Percentiles rank a stretch among this genome's conserved stretches.
Conservation (phyloP, 805 yeast species). For the Starmerella riodocensis region DNA sequence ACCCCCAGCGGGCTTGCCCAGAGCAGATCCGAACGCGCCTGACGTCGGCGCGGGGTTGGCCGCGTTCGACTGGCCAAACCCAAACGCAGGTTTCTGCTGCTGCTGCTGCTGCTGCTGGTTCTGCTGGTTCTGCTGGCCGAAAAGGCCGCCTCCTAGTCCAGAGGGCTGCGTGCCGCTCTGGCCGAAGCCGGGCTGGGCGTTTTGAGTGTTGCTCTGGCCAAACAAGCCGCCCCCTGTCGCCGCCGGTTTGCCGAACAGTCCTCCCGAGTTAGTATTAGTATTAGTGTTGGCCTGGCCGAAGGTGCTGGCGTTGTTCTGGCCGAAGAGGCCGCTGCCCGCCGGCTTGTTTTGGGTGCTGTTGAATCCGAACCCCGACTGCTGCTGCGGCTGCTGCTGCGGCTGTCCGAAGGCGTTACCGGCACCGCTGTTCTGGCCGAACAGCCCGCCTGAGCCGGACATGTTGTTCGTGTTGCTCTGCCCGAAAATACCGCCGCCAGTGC, state of each 20-base stretch:
- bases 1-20: slow-evolving; percentile 14
- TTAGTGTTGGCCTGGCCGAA: slow-evolving; percentile 4
- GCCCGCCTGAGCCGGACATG: slow-evolving; percentile 20
- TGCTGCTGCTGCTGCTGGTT: slow-evolving; percentile 3
- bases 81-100: slow-evolving; percentile 5
- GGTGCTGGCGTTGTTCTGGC: slow-evolving; percentile 12
- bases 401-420: slow-evolving; percentile 2
- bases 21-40: slow-evolving; percentile 24
- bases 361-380: slow-evolving; percentile 6
- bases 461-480: slow-evolving; percentile 6
- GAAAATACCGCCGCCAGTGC: slow-evolving; percentile 28
- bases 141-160: neutral
- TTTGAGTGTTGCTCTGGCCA: slow-evolving; percentile 22
- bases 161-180: slow-evolving; percentile 7
- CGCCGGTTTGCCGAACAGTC: slow-evolving; percentile 25
- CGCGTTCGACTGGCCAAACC: slow-evolving; percentile 18
- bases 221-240: slow-evolving; percentile 20
- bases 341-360: slow-evolving; percentile 5
- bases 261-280: slow-evolving; percentile 15
- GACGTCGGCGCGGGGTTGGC: neutral
- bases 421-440: slow-evolving; percentile 21
- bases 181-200: slow-evolving; percentile 7
- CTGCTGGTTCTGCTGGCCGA: slow-evolving; percentile 6
- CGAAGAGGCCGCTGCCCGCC: slow-evolving; percentile 16
- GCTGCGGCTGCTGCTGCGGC: slow-evolving; percentile 1